Conservation (phyloP, 768 basidiomycete species). For the Sistotremastrum niveocremeum region DNA sequence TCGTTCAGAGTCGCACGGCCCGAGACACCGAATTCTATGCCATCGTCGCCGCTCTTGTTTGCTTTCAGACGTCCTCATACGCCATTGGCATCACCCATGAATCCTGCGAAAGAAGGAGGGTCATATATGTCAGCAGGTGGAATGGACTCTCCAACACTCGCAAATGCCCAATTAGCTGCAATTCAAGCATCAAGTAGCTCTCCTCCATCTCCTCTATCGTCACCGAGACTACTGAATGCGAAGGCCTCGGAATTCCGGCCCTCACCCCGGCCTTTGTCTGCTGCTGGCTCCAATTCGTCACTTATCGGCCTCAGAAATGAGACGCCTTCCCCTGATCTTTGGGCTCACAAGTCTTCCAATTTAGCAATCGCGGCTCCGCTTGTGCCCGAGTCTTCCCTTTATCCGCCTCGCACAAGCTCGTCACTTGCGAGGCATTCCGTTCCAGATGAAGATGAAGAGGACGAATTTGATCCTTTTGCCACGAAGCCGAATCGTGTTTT, state of each 20-base stretch:
- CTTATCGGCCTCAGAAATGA: conserved; percentile 44
- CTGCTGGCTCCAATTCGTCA: conserved; percentile 50
- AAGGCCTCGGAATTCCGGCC: conserved; percentile 87
- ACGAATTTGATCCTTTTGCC: conserved; percentile 15
- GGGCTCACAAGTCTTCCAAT: conserved; percentile 77
- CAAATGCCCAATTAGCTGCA: conserved; percentile 53
- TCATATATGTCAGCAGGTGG: conserved; percentile 47
- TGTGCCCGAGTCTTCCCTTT: conserved; percentile 49
- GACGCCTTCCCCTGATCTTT: conserved; percentile 82
- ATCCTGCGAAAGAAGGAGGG: conserved; percentile 33
- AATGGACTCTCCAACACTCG: conserved; percentile 52
- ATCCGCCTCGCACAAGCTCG: conserved; percentile 30
- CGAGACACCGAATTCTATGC: conserved; percentile 64
- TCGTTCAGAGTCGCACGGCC: conserved; percentile 55
- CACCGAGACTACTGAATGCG: conserved; percentile 76
- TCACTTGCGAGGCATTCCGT: too few relatives aligned
- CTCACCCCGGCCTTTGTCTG: conserved; percentile 65
- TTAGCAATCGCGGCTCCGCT: conserved; percentile 87
- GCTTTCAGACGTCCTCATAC: conserved; percentile 72
- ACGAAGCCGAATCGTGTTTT: conserved; percentile 36
- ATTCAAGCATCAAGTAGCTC: conserved; percentile 29
- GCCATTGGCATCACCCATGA: conserved; percentile 63
- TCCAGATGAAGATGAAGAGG: conserved; percentile 10
- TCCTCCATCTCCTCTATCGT: conserved; percentile 72
- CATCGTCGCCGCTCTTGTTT: conserved; percentile 61